A percentile compares a stretch with the other conserved stretches of the same genome.
Conservation (phyloP, 441 rosid genomes). For the Corymbia citriodora region DNA sequence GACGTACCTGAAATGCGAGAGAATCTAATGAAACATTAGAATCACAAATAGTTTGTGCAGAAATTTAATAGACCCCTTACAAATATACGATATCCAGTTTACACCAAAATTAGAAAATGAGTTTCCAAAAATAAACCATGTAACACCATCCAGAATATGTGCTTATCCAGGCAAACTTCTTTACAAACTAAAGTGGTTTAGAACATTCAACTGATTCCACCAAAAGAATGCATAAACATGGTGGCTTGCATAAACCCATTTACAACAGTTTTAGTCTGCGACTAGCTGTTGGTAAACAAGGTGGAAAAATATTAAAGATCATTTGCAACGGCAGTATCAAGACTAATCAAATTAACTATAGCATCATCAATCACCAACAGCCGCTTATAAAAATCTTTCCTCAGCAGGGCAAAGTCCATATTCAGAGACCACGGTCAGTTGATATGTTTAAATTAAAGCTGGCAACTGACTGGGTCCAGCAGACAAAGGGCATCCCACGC, state of each 20-base stretch:
- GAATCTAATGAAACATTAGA: neutral
- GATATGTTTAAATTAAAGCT: neutral
- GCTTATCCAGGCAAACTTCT: neutral
- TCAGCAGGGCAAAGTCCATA: neutral
- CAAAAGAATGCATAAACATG: neutral
- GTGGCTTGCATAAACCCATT: neutral
- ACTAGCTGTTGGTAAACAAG: neutral
- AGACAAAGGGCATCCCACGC: neutral
- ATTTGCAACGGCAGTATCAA: neutral
- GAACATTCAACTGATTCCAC: neutral
- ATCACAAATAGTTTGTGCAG: neutral
- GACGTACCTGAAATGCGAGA: conserved; percentile 31
- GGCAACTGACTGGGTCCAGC: neutral
- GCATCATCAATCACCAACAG: neutral
- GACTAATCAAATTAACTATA: neutral
- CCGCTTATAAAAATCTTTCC: neutral
- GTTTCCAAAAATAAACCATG: neutral
- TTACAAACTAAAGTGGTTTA: neutral
- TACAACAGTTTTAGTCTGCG: neutral
- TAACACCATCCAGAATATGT: neutral
- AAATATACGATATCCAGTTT: neutral
- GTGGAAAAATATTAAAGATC: neutral
- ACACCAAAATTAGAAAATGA: neutral
- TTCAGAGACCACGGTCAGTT: neutral
- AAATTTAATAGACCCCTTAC: neutral